Evolutionary conservation across 805 yeast species (phyloP).

Genomic region (Cyberlindnera xishuangbannaensis): DNA sequence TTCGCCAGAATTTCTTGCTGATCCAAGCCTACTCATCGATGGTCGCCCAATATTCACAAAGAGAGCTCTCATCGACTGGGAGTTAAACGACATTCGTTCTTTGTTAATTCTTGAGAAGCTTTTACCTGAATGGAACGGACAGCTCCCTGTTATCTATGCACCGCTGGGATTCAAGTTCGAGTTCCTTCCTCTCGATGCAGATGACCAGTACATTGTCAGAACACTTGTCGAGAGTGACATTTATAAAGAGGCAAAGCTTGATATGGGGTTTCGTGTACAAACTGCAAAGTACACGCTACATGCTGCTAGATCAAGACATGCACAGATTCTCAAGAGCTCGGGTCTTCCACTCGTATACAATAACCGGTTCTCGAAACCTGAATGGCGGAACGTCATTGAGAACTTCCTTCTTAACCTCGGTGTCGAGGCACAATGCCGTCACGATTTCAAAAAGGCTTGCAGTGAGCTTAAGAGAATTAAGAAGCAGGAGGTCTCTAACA

Average conservation of each 20-base stretch:
- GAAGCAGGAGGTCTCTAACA: constrained; percentile 19
- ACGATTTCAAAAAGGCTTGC: constrained; percentile 53
- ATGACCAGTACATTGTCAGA: constrained; percentile 45
- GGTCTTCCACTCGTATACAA: constrained; percentile 15
- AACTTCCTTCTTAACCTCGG: constrained; percentile 59
- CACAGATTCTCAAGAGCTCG: constrained; percentile 25
- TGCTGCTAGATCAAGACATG: constrained; percentile 49
- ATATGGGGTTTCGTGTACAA: constrained; percentile 44
- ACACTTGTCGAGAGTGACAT: constrained; percentile 53
- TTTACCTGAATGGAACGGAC: constrained; percentile 50
- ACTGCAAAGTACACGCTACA: constrained; percentile 59
- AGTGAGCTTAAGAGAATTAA: constrained; percentile 40
- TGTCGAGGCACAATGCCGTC: constrained; percentile 66
- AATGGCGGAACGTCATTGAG: constrained; percentile 73
- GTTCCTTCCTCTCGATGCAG: constrained; percentile 47
- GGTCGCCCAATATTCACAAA: constrained; percentile 62
- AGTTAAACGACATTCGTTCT: constrained; percentile 61
- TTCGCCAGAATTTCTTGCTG: constrained; percentile 46
- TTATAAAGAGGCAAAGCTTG: constrained; percentile 59
- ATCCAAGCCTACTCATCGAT: constrained; percentile 39
- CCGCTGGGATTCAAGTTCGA: constrained; percentile 39
- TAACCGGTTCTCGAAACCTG: constrained; percentile 40
- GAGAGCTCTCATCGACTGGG: constrained; percentile 65
- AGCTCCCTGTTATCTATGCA: constrained; percentile 38
- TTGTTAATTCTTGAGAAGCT: constrained; percentile 43